phyloP scores from a whole-genome alignment of 2,329 filamentous ascomycete genomes.

The Myriosclerotinia scirpicola region DNA sequence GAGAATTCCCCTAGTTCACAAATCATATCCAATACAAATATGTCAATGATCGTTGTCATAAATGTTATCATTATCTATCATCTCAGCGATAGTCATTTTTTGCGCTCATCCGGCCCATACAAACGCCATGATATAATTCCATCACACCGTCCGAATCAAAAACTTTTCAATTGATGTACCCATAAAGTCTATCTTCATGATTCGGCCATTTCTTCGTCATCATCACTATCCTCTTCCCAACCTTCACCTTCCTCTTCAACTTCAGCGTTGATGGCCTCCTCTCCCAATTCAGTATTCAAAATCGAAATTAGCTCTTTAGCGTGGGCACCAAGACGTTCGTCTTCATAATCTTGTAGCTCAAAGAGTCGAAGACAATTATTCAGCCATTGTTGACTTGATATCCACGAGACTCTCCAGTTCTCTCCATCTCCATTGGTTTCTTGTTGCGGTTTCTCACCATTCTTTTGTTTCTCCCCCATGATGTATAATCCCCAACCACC shows the following conservation, averaged over 20 bases:
- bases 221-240: conserved; percentile 52
- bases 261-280: conserved; percentile 57
- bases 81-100: not conserved
- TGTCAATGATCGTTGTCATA: not conserved
- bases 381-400: conserved; percentile 79
- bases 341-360: conserved; percentile 76
- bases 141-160: conserved; percentile 1
- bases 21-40: not conserved
- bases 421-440: conserved; percentile 45
- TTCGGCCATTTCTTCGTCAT: conserved; percentile 56
- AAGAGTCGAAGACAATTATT: conserved; percentile 80
- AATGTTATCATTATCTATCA: conserved; percentile 19
- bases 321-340: conserved; percentile 74
- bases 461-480: conserved; percentile 66
- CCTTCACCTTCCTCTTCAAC: conserved; percentile 50
- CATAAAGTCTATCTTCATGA: conserved; percentile 39
- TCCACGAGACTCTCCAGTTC: conserved; percentile 56
- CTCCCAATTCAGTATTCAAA: conserved; percentile 65
- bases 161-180: not conserved
- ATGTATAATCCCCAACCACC: conserved; percentile 92
- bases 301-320: conserved; percentile 66
- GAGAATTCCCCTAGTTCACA: not conserved
- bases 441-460: conserved; percentile 36
- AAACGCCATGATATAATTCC: conserved; percentile 27
- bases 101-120: conserved; percentile 12